Percentiles rank a stretch among this genome's conserved stretches.
Evolutionary conservation across 768 basidiomycete species (phyloP).

Genomic region (Tulasnella sp.): DNA sequence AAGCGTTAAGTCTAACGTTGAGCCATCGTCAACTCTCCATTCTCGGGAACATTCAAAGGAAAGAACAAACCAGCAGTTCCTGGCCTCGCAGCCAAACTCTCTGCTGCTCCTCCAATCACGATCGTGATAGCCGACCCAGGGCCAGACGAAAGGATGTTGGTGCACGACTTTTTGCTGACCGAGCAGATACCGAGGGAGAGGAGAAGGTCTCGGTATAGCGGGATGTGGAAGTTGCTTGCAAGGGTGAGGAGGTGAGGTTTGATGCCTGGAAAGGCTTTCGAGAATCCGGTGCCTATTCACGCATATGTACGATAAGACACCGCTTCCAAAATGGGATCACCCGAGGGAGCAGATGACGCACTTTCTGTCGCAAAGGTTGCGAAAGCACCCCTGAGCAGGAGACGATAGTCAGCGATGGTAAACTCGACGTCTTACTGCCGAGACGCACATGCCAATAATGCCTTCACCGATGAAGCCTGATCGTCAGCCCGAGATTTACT

Average conservation of each 20-base stretch:
- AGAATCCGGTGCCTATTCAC: conserved; percentile 73
- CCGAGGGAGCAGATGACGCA: conserved; percentile 21
- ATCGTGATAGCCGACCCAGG: conserved; percentile 65
- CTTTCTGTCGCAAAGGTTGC: conserved; percentile 96
- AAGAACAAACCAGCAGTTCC: conserved; percentile 62
- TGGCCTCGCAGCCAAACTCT: conserved; percentile 85
- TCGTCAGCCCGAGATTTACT: background rate
- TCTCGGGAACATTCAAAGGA: background rate
- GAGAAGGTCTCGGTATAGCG: conserved; percentile 86
- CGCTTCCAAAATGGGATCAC: background rate
- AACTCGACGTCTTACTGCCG: background rate
- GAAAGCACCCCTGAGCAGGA: conserved; percentile 62
- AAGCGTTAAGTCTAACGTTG: conserved; percentile 30
- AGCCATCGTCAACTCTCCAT: background rate
- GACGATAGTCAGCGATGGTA: background rate
- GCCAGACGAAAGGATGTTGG: conserved; percentile 63
- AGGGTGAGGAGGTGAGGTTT: conserved; percentile 87
- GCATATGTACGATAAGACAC: background rate
- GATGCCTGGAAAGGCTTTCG: conserved; percentile 79
- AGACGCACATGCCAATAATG: conserved; percentile 92
- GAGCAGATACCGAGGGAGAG: conserved; percentile 83
- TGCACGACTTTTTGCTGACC: conserved; percentile 82
- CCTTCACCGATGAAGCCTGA: conserved; percentile 33
- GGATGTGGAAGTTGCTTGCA: conserved; percentile 79
- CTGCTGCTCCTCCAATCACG: conserved; percentile 92